phyloP scores from a whole-genome alignment of 257 asterid genomes.

The Ilex asprella region DNA sequence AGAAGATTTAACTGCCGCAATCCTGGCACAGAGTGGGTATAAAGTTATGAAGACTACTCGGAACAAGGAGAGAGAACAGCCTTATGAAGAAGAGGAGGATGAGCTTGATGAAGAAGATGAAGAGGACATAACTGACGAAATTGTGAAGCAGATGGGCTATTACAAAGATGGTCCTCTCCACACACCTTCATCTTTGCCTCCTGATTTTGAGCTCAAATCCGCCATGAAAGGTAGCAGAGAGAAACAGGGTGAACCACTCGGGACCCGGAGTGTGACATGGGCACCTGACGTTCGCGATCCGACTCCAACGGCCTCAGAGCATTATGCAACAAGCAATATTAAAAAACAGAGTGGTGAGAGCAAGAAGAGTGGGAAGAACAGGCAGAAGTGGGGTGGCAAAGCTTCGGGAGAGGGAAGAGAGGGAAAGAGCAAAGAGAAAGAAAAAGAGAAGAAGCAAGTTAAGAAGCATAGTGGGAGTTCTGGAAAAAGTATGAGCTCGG shows the following conservation, averaged over 20 bases:
- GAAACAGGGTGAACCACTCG: constrained; percentile 20
- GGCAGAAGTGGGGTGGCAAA: constrained; percentile 27
- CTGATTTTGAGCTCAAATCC: constrained; percentile 31
- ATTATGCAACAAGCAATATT: constrained; percentile 7
- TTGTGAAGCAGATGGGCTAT: constrained; percentile 24
- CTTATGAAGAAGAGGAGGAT: not conserved
- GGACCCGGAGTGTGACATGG: constrained; percentile 38
- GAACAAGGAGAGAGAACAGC: too few relatives aligned
- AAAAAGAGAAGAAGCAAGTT: too few relatives aligned
- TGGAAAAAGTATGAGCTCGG: too few relatives aligned
- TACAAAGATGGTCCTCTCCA: constrained; percentile 17
- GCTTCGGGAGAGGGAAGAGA: constrained; percentile 12
- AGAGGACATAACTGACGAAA: constrained; percentile 22
- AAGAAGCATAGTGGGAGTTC: too few relatives aligned
- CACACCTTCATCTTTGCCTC: constrained; percentile 21
- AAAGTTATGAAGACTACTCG: too few relatives aligned
- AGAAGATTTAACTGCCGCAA: too few relatives aligned
- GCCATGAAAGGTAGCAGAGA: constrained; percentile 42
- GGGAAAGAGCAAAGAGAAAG: not conserved
- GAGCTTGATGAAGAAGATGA: constrained; percentile 10
- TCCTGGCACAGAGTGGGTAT: too few relatives aligned
- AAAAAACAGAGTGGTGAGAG: constrained; percentile 25
- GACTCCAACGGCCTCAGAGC: constrained; percentile 23
- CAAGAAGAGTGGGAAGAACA: constrained; percentile 24
- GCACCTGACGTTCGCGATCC: constrained; percentile 47